Base-by-base conservation (phyloP, 1,284 basidiomycete genomes). In the Melanopsichium pennsylvanicum region DNA sequence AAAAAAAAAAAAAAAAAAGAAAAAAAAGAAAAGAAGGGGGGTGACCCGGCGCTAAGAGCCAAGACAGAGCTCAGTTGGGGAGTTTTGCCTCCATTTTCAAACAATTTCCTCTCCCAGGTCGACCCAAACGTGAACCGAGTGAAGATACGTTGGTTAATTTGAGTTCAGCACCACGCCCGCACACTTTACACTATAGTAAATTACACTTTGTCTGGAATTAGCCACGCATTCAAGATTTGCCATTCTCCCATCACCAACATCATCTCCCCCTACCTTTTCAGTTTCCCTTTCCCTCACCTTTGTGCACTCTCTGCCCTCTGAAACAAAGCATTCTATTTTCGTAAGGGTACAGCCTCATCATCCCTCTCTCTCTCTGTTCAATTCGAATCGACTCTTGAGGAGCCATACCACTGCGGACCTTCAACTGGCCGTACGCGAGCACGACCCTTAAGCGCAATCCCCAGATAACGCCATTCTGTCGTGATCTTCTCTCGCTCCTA, bases 401-500 rank as follows among this genome's bases (percentile, higher is more conserved):
- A n/a, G n/a, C n/a, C n/a, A 9, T 29, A 36, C 18, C 27, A 12
- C 34, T 37, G 23, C 38, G 26, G 41, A 45, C 50, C 50, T 42
- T 52, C 50, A 52, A 46, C 43, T 50, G 46, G 56, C 18, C 40
- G 29, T 19, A 49, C 36, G 25, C 39, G 25, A 48, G 44, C 44
- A 42, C 19, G 27, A 34, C 38, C 27, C 48, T 44, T n/a, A n/a
- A n/a, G n/a, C n/a, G n/a, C n/a, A n/a, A n/a, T n/a, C 52, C 39
- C 48, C 46, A 52, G 34, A 61, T 68, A 57, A 56, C 58, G 54
- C 55, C 64, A 58, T 58, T 43, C 48, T 57, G 39, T 64, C 54
- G 61, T 64, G 48, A 48, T 58, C 54, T 22, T 16, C 21, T 27
- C n/a, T n/a, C n/a, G n/a, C n/a, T n/a, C n/a, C n/a, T n/a, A n/a